Evolutionary conservation across 1,284 basidiomycete genomes (phyloP).

Genomic region (Cutaneotrichosporon sp.): DNA sequence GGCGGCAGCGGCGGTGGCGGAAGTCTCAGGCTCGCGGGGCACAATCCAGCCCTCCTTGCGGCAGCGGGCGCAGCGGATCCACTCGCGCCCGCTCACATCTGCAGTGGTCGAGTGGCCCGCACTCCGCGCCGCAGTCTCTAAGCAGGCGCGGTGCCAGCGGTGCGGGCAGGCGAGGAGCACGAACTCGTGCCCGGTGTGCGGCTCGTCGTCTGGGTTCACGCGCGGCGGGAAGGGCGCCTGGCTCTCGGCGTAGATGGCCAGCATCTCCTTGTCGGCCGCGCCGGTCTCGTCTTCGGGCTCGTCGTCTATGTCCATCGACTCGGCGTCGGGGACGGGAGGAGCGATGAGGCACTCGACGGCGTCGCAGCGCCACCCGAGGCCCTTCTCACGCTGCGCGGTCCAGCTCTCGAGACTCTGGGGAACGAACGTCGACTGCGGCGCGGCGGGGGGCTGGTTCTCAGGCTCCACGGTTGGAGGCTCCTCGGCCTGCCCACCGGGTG

Average conservation of each 20-base stretch:
- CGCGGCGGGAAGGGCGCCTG: constrained; percentile 25
- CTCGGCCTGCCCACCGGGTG: not conserved
- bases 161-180: constrained; percentile 39
- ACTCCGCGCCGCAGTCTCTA: constrained; percentile 36
- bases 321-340: constrained; percentile 24
- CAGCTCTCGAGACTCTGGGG: constrained; percentile 39
- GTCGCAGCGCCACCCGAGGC: constrained; percentile 49
- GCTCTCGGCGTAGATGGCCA: constrained; percentile 34
- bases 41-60: constrained; percentile 45
- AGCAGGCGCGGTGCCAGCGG: constrained; percentile 43
- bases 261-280: constrained; percentile 34
- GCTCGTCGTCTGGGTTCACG: constrained; percentile 1
- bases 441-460: not conserved
- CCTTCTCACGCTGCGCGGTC: constrained; percentile 40
- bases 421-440: constrained; percentile 11
- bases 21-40: constrained; percentile 12
- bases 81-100: constrained; percentile 29
- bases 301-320: constrained; percentile 20
- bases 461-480: not conserved
- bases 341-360: constrained; percentile 40
- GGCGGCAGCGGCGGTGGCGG: not conserved
- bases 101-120: constrained; percentile 25
- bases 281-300: not conserved
- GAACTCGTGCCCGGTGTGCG: constrained; percentile 17
- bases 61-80: constrained; percentile 44